These are phyloP conservation scores for Penicillium sp. DNA, from an alignment of 2,329 filamentous ascomycete species.

Conservation along the genomic window DNA sequence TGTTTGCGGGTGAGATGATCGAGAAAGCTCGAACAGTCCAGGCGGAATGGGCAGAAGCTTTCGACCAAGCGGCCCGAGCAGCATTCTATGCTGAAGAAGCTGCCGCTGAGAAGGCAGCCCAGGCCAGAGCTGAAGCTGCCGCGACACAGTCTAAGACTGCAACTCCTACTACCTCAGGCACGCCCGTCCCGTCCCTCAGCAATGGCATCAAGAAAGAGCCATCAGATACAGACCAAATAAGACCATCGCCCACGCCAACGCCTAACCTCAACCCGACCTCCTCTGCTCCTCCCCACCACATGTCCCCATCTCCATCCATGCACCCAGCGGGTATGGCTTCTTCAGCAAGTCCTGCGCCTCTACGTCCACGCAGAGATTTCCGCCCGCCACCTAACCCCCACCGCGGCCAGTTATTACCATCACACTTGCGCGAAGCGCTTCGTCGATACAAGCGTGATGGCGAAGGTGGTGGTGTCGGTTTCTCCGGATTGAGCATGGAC, in stretches of 20 bases:
- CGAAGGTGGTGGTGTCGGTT: conserved; percentile 52
- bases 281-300: conserved; percentile 5
- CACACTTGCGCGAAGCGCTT: conserved; percentile 53
- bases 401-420: conserved; percentile 50
- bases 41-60: conserved; percentile 51
- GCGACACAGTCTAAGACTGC: conserved; percentile 18
- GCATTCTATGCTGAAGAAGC: conserved; percentile 60
- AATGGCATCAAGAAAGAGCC: conserved; percentile 32
- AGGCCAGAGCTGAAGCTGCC: conserved; percentile 27
- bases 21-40: conserved; percentile 67
- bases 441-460: conserved; percentile 52
- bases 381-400: conserved; percentile 49
- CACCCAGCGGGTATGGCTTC: not conserved
- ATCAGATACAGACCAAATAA: conserved; percentile 20
- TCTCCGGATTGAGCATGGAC: conserved; percentile 50
- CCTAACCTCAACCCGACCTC: conserved; percentile 14
- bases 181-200: conserved; percentile 11
- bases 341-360: conserved; percentile 15
- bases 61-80: conserved; percentile 55
- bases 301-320: conserved; percentile 16
- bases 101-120: conserved; percentile 50
- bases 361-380: conserved; percentile 34
- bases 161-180: conserved; percentile 19
- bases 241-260: conserved; percentile 13
- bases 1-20: conserved; percentile 67